Base-by-base conservation (phyloP, 2,329 filamentous ascomycete species). In the Aspergillus tubingensis region DNA sequence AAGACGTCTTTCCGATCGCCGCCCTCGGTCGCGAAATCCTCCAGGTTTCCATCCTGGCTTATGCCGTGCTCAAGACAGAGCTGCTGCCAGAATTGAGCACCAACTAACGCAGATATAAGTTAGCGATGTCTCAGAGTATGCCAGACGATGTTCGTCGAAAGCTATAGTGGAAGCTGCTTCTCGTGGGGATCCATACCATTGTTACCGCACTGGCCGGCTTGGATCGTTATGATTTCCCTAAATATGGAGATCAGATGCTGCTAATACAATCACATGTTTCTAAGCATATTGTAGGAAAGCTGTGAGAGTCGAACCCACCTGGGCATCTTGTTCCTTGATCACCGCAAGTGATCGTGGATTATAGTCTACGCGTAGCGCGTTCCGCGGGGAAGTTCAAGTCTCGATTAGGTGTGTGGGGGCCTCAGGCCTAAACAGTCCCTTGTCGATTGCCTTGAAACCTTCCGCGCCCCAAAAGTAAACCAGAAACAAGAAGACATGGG, bases 121-220 rank as follows among this genome's bases (percentile, higher is more conserved):
- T 66, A 82, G 77, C 57, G 53, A 54, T 52, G 47, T 62, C 64
- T 58, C 17, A 23, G 17, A 23, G 10, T 30, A 17, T 6, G 23
- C 38, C 10, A 19, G 5, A 25, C 39, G 17, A 32, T 49, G 64
- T 60, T 60, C 41, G 61, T 36, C 11, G 11, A 36, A 8, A 51
- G 56, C 63, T 59, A 67, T 60, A 64, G 68, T 61, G 63, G 63
- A 54, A 65, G 56, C 56, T 48, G 54, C 52, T 57, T 54, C 58
- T 90, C 27, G 23, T 15, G 13, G 41, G 57, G 32, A 54, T 62
- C 39, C 91, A 83, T 76, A 96, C 93, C 94, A 87, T 93, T 97
- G 82, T 98, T 98, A 86, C 94, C 95, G 85, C 95, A 98, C 81
- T 98, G 95, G 85, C 95, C 95, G 67, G 96, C 94, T 81, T 99